phyloP scores from a whole-genome alignment of 2,329 filamentous ascomycete genomes.

The Curvularia sp. region DNA sequence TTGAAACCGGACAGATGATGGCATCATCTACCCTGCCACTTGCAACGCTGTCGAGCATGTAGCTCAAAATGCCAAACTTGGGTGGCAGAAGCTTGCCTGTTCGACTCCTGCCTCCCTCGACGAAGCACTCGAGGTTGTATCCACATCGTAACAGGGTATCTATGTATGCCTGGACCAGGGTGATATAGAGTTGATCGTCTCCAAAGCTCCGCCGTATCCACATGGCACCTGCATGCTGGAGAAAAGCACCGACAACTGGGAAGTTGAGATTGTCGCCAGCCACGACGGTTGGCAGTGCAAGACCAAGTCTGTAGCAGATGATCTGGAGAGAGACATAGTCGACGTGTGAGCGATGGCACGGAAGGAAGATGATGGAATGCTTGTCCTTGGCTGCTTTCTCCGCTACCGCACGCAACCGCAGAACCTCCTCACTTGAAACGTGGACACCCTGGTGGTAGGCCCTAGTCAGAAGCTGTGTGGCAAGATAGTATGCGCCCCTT shows the following conservation, averaged over 20 bases:
- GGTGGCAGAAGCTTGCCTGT: slow-evolving; percentile 93
- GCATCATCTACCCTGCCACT: slow-evolving; percentile 88
- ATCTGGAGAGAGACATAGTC: slow-evolving; percentile 95
- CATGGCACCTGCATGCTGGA: slow-evolving; percentile 96
- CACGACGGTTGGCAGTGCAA: slow-evolving; percentile 88
- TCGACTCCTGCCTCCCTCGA: slow-evolving; percentile 92
- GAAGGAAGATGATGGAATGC: slow-evolving; percentile 94
- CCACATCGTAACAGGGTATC: slow-evolving; percentile 89
- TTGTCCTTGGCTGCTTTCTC: slow-evolving; percentile 83
- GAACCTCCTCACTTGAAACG: slow-evolving; percentile 91
- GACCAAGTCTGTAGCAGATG: slow-evolving; percentile 91
- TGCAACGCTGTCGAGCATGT: slow-evolving; percentile 87
- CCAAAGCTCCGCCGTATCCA: slow-evolving; percentile 94
- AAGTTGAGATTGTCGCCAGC: slow-evolving; percentile 97
- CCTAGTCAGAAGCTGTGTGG: slow-evolving; percentile 84
- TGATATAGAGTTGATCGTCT: slow-evolving; percentile 87
- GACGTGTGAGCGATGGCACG: slow-evolving; percentile 92
- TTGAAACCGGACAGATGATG: slow-evolving; percentile 93
- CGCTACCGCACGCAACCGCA: slow-evolving; percentile 81
- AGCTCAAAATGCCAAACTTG: slow-evolving; percentile 94
- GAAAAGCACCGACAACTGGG: slow-evolving; percentile 83
- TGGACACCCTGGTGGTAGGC: slow-evolving; percentile 98
- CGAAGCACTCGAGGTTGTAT: slow-evolving; percentile 96
- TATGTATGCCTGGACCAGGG: slow-evolving; percentile 94
- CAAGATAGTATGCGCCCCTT: slow-evolving; percentile 86